Percentiles rank a stretch among this genome's conserved stretches.
These are phyloP conservation scores for Aspergillus spinulosporus DNA, from an alignment of 2,329 filamentous ascomycete species.

Conservation along the genomic window DNA sequence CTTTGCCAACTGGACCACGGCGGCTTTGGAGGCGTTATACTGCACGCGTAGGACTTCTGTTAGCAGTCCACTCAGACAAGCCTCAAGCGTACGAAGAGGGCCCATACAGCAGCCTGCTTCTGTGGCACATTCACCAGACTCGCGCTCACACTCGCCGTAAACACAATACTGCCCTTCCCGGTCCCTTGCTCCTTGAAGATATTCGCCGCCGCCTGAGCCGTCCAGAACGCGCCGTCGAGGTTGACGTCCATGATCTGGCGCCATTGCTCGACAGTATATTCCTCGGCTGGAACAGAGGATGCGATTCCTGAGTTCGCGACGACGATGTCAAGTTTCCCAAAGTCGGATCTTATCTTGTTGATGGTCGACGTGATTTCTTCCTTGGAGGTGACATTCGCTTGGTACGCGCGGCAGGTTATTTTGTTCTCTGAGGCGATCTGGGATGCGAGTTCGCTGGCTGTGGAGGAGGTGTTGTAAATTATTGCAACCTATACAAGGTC, in stretches of 20 bases:
- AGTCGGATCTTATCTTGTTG: constrained; percentile 29
- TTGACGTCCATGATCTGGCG: constrained; percentile 44
- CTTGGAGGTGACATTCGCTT: constrained; percentile 34
- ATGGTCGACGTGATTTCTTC: constrained; percentile 35
- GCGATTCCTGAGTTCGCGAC: constrained; percentile 48
- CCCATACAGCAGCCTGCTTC: constrained; percentile 35
- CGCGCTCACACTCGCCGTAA: constrained; percentile 42
- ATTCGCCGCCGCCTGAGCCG: constrained; percentile 40
- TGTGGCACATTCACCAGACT: constrained; percentile 44
- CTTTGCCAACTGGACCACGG: constrained; percentile 39
- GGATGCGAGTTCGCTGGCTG: constrained; percentile 25
- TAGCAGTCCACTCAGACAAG: no score
- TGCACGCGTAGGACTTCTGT: constrained; percentile 6
- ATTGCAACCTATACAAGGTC: constrained; percentile 29
- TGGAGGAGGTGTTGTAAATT: constrained; percentile 34
- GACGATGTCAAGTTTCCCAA: constrained; percentile 38
- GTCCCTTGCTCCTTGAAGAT: constrained; percentile 36
- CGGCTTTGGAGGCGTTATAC: constrained; percentile 44
- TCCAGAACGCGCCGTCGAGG: constrained; percentile 42
- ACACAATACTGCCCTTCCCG: constrained; percentile 39
- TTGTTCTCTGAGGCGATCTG: constrained; percentile 32
- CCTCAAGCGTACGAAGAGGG: neutral
- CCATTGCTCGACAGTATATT: constrained; percentile 44
- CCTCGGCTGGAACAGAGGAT: constrained; percentile 35
- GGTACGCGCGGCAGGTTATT: constrained; percentile 35